phyloP scores from a whole-genome alignment of 2,329 filamentous ascomycete genomes.

The Basipetospora chlamydospora region DNA sequence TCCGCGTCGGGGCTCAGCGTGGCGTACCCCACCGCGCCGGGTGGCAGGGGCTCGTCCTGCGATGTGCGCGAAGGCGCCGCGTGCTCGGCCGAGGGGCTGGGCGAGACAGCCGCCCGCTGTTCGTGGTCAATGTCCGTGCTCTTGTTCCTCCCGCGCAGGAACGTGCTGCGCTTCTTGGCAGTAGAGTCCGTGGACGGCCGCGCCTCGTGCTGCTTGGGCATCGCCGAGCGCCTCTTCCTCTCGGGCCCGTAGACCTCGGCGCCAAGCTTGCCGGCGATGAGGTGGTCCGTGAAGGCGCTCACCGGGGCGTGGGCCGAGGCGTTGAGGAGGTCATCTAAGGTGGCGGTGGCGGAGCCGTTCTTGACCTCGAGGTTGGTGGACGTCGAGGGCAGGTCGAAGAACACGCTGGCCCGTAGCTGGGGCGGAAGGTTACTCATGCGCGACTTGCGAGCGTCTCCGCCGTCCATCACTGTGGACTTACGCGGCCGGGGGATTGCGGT shows the following conservation, averaged over 20 bases:
- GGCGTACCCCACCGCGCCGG: conserved; percentile 11
- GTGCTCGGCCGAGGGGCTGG: neutral
- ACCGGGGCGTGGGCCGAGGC: conserved; percentile 81
- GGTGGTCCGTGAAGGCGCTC: conserved; percentile 80
- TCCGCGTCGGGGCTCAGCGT: conserved; percentile 4
- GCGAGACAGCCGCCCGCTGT: neutral
- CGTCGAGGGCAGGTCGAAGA: conserved; percentile 59
- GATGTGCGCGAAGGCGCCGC: neutral
- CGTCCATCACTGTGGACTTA: neutral
- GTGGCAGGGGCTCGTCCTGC: conserved; percentile 6
- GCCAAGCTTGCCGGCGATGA: conserved; percentile 63
- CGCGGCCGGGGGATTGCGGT: conserved; percentile 5
- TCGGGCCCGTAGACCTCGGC: conserved; percentile 56
- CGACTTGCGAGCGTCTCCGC: conserved; percentile 22
- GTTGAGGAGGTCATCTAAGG: conserved; percentile 81
- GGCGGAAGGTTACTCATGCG: conserved; percentile 46
- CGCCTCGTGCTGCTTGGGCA: conserved; percentile 13
- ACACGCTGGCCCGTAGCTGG: conserved; percentile 78
- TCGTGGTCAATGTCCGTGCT: neutral
- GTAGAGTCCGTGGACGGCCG: conserved; percentile 12
- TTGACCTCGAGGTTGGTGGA: conserved; percentile 42
- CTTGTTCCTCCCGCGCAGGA: neutral
- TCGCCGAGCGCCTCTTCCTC: conserved; percentile 31
- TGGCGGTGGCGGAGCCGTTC: conserved; percentile 73
- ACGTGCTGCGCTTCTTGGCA: conserved; percentile 24